These are phyloP conservation scores for Blastocystis sp. DNA, from an alignment of 352 stramenopile species.

Conservation along the genomic window DNA sequence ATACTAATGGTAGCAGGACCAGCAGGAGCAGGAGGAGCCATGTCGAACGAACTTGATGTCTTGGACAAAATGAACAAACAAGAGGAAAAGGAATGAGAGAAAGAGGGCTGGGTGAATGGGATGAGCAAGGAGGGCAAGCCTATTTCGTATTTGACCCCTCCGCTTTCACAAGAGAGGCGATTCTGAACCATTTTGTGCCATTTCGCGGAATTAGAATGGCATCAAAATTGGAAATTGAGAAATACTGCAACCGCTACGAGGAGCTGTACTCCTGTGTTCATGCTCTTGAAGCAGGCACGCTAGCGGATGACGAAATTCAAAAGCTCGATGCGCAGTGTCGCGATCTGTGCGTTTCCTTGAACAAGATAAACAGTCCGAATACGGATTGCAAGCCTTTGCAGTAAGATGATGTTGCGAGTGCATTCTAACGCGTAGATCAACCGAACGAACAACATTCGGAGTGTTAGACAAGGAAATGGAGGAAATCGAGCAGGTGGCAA, in stretches of 20 bases:
- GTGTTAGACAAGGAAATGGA: conserved; percentile 17
- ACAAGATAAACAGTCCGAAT: not conserved
- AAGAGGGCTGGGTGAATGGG: not conserved
- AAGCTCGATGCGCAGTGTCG: not conserved
- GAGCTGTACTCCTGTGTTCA: conserved; percentile 38
- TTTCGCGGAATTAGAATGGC: conserved; percentile 42
- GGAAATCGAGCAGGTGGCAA: not conserved
- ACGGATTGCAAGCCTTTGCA: conserved; percentile 14
- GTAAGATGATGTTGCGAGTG: not conserved
- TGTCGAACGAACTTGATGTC: conserved; percentile 11
- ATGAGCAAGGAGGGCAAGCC: too few relatives aligned
- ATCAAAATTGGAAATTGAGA: conserved; percentile 56
- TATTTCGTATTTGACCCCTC: too few relatives aligned
- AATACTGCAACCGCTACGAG: conserved; percentile 65
- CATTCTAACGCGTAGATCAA: conserved; percentile 20
- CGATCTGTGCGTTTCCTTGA: not conserved
- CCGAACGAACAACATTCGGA: conserved; percentile 6
- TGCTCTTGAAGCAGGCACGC: not conserved
- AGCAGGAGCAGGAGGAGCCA: conserved; percentile 69
- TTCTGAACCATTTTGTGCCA: not conserved
- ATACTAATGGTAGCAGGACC: conserved; percentile 69
- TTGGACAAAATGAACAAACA: conserved; percentile 44
- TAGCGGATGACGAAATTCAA: conserved; percentile 1
- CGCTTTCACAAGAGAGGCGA: not conserved
- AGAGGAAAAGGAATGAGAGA: not conserved